Conservation (phyloP, 1,284 basidiomycete species). For the Cutaneotrichosporon cavernicola region DNA sequence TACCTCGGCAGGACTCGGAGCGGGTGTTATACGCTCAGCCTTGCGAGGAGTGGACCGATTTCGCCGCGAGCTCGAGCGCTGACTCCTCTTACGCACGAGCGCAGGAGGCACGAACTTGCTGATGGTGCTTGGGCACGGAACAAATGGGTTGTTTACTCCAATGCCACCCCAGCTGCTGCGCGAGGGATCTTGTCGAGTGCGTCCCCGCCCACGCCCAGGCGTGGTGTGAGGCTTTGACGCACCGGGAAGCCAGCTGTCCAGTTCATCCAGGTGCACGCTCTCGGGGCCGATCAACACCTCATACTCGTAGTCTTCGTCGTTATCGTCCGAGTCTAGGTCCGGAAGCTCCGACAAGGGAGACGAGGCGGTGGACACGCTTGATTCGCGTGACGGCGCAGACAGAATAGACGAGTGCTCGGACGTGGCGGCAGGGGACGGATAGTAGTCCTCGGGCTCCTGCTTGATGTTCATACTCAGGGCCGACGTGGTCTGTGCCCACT, state of each 20-base stretch:
- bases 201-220: slow-evolving; percentile 29
- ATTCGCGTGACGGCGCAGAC: slow-evolving; percentile 22
- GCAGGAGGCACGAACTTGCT: slow-evolving; percentile 18
- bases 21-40: slow-evolving; percentile 19
- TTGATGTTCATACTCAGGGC: slow-evolving; percentile 37
- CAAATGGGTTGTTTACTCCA: slow-evolving; percentile 37
- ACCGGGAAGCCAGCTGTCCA: slow-evolving; percentile 45
- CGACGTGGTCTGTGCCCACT: slow-evolving; percentile 43
- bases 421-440: slow-evolving; percentile 41
- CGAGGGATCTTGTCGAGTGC: slow-evolving; percentile 16
- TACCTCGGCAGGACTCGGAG: slow-evolving; percentile 13
- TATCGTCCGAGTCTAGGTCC: slow-evolving; percentile 18
- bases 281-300: slow-evolving; percentile 45
- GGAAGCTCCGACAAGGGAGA: slow-evolving; percentile 39
- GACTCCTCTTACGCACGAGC: slow-evolving; percentile 23
- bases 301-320: slow-evolving; percentile 18
- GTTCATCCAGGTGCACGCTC: slow-evolving; percentile 45
- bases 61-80: slow-evolving; percentile 17
- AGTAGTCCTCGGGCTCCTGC: slow-evolving; percentile 41
- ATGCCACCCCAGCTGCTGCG: slow-evolving; percentile 43
- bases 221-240: slow-evolving; percentile 25
- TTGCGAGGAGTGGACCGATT: slow-evolving; percentile 23
- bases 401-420: slow-evolving; percentile 24
- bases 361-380: slow-evolving; percentile 30
- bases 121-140: slow-evolving; percentile 16